Evolutionary conservation across 495 filamentous ascomycete genomes (phyloP).

Genomic region (Podospora pseudopauciseta): DNA sequence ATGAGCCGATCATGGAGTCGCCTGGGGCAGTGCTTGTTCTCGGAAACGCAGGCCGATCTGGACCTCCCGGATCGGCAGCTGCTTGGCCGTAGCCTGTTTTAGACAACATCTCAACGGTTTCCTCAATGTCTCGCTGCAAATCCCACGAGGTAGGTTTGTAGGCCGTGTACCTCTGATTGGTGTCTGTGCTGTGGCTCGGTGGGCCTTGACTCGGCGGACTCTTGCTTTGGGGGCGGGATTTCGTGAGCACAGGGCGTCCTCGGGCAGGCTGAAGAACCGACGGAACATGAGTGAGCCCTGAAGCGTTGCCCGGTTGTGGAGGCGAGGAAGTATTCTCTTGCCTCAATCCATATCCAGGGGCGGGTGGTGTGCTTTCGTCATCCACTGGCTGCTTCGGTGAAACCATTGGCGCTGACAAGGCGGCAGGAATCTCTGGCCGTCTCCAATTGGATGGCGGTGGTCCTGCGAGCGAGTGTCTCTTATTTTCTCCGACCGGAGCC

Average conservation of each 20-base stretch:
- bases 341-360: conserved; percentile 10
- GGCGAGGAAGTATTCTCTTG: conserved; percentile 9
- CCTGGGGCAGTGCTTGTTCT: conserved; percentile 31
- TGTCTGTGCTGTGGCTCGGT: conserved; percentile 14
- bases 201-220: conserved; percentile 5
- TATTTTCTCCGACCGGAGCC: conserved; percentile 7
- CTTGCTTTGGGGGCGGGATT: conserved; percentile 17
- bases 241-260: conserved; percentile 20
- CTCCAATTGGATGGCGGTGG: conserved; percentile 6
- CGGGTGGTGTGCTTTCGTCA: conserved; percentile 3
- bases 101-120: conserved; percentile 20
- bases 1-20: conserved; percentile 30
- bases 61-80: not conserved
- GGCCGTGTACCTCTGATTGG: conserved; percentile 15
- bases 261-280: conserved; percentile 39
- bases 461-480: conserved; percentile 18
- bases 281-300: conserved; percentile 25
- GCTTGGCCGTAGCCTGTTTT: conserved; percentile 11
- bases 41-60: conserved; percentile 11
- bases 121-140: conserved; percentile 18
- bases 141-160: conserved; percentile 20
- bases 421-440: conserved; percentile 16
- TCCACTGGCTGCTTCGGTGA: conserved; percentile 15
- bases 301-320: not conserved
- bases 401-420: conserved; percentile 14